Conservation (phyloP, 2,329 filamentous ascomycete genomes). For the Rutstroemia sp. region DNA sequence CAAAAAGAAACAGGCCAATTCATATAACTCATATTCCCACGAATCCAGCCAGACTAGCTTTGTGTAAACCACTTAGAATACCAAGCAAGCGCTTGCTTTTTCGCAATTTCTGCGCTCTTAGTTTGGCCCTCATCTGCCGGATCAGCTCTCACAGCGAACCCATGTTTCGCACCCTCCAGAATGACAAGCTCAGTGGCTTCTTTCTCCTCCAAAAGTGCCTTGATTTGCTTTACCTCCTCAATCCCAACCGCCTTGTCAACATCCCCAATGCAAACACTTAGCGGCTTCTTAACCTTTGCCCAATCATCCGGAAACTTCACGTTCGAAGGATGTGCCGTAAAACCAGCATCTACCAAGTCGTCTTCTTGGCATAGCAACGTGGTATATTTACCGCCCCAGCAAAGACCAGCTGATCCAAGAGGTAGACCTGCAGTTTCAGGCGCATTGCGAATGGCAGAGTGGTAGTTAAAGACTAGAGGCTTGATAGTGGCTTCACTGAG, state of each 20-base stretch:
- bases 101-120: conserved; percentile 27
- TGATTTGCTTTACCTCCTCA: conserved; percentile 20
- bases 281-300: conserved; percentile 36
- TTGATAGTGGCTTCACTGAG: conserved; percentile 20
- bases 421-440: conserved; percentile 17
- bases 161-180: conserved; percentile 33
- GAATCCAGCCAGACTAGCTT: neutral
- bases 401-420: conserved; percentile 51
- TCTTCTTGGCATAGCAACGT: conserved; percentile 39
- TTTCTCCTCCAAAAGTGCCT: conserved; percentile 26
- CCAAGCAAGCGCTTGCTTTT: conserved; percentile 34
- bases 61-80: conserved; percentile 23
- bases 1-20: neutral
- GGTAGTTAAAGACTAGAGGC: conserved; percentile 33
- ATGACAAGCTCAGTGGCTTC: conserved; percentile 29
- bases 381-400: conserved; percentile 54
- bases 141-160: conserved; percentile 34
- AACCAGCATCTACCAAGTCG: conserved; percentile 42
- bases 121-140: conserved; percentile 29
- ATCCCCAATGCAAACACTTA: conserved; percentile 41
- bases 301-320: conserved; percentile 40
- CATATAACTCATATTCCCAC: too few relatives aligned
- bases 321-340: conserved; percentile 45
- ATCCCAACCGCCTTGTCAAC: conserved; percentile 35
- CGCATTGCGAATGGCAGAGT: conserved; percentile 30